Base-by-base conservation (phyloP, 305 asterid species). In the Fraxinus nigra region DNA sequence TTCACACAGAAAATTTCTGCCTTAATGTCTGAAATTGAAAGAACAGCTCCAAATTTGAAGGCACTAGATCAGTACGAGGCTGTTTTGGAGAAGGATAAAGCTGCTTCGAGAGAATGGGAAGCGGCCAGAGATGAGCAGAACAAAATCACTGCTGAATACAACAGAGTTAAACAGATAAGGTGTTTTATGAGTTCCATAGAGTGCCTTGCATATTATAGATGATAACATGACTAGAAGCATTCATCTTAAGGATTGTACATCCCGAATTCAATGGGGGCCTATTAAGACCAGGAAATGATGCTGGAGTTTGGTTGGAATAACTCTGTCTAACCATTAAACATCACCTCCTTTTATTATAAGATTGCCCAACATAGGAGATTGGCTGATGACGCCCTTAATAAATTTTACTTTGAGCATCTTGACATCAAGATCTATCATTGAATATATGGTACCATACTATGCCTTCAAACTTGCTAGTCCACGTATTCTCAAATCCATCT, bases 21-120 rank as follows among this genome's bases (percentile, higher is more conserved):
- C 65, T 82, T 89, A 84, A 81, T 88, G 37, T 84, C 98, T 84
- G 98, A 94, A 84, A 94, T 97, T 76, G 99, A 92, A 85, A 95
- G 97, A 88, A 92, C 96, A 1, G 93, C 97, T 82, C 99, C 99
- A 34, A 97, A 97, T 90, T 84, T 97, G 84, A 97, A 95, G 95
- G 98, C 98, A 6, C 82, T 94, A 85, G 99, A 92, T 86, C 98
- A 94, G 76, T 96, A 94, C 73, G 97, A 94, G 86, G 95, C 93
- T 80, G 89, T 94, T 80, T 83, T 87, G 84, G 97, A 92, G 91
- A 96, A 92, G 86, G 98, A 96, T 82, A 90, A 89, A 85, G 89
- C 88, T 56, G 97, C 95, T 37, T 89, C 92, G 43, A 89, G 82
- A 88, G 99, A 96, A 80, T 94, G 97, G 92, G 99, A 96, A 85